phyloP scores from a whole-genome alignment of 352 stramenopile species.

The Saprolegnia diclina region DNA sequence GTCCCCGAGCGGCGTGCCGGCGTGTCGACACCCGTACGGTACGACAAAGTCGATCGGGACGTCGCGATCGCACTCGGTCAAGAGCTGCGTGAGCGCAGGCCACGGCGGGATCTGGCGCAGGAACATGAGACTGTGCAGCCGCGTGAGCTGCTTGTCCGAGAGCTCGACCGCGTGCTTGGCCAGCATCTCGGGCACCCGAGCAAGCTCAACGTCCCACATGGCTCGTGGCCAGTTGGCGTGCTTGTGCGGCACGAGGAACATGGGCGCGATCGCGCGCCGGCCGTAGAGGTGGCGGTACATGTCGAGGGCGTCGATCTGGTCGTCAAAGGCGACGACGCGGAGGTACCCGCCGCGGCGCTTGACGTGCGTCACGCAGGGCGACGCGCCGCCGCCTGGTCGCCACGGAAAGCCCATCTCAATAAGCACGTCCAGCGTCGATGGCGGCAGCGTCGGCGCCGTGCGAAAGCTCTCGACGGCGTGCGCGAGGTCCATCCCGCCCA shows the following conservation, averaged over 20 bases:
- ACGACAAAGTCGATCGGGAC: neutral
- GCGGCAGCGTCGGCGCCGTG: neutral
- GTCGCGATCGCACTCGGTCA: neutral
- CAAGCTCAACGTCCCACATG: neutral
- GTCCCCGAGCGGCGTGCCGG: neutral
- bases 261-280: neutral
- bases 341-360: neutral
- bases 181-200: neutral
- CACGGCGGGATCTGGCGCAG: neutral
- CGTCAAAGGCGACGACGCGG: neutral
- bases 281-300: neutral
- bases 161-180: neutral
- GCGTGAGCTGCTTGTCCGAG: neutral
- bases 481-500: neutral
- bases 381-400: too few species aligned
- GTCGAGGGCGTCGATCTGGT: neutral
- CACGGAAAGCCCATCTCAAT: neutral
- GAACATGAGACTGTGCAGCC: neutral
- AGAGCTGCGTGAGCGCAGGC: neutral
- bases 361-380: neutral
- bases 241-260: neutral
- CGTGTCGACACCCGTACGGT: too few species aligned
- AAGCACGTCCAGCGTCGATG: neutral
- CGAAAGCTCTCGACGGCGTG: neutral
- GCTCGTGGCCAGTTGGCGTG: neutral